Conservation (phyloP, 2,329 filamentous ascomycete genomes). For the Sphaerulina populicola region DNA sequence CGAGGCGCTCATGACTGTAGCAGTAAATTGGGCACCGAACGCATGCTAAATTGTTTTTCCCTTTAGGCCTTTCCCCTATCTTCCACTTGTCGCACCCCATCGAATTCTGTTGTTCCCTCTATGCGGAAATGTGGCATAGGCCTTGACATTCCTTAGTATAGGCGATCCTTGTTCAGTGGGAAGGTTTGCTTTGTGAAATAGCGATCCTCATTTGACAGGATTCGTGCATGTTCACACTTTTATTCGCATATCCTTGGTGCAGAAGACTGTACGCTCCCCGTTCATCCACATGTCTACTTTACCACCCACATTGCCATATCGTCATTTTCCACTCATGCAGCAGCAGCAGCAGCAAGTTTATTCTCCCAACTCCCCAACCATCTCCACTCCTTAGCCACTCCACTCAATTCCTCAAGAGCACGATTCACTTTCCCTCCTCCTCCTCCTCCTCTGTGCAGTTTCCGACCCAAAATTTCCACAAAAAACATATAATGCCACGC, state of each 20-base stretch:
- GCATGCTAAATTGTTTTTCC: conserved; percentile 5
- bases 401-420: conserved; percentile 52
- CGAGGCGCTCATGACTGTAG: conserved; percentile 8
- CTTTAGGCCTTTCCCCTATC: not conserved
- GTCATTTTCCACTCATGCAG: too few species aligned
- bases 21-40: conserved; percentile 4
- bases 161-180: too few species aligned
- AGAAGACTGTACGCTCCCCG: too few species aligned
- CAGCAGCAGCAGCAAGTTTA: not conserved
- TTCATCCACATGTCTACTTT: not conserved
- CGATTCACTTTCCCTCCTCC: conserved; percentile 51
- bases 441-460: conserved; percentile 25
- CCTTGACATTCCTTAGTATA: too few species aligned
- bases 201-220: too few species aligned
- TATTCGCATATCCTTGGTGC: too few species aligned
- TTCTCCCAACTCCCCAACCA: conserved; percentile 41
- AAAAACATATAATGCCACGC: conserved; percentile 94
- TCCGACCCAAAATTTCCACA: conserved; percentile 71
- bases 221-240: too few species aligned
- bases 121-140: too few species aligned
- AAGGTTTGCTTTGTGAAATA: too few species aligned
- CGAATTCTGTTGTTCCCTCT: too few species aligned
- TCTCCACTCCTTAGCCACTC: conserved; percentile 54
- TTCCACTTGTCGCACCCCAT: not conserved
- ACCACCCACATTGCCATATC: too few species aligned